These are phyloP conservation scores for Fusarium phyllophilum DNA, from an alignment of 2,329 filamentous ascomycete species.

Conservation along the genomic window DNA sequence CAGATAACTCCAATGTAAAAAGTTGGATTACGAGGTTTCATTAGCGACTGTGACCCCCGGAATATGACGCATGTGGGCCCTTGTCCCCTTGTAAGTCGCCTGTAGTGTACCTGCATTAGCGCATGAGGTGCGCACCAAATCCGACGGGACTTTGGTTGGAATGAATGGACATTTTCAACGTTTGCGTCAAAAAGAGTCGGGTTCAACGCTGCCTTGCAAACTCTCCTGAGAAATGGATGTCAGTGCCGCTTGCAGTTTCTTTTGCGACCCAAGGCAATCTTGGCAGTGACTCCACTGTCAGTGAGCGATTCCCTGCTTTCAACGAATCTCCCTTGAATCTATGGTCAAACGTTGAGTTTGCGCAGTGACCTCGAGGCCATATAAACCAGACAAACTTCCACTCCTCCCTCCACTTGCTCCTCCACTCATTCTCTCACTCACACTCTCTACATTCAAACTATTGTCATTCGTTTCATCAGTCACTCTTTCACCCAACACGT, in stretches of 20 bases:
- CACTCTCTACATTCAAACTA: neutral
- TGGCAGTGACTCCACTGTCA: constrained; percentile 5
- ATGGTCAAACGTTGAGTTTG: neutral
- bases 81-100: neutral
- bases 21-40: constrained; percentile 15
- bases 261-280: neutral
- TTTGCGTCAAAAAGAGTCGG: neutral
- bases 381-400: constrained; percentile 14
- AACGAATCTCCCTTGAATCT: neutral
- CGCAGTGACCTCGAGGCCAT: neutral
- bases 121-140: neutral
- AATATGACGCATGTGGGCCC: constrained; percentile 26
- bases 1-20: constrained; percentile 2
- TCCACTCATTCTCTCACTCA: neutral
- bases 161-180: constrained; percentile 4
- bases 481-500: constrained; percentile 1
- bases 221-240: neutral
- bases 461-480: constrained; percentile 2
- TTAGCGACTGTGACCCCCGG: constrained; percentile 24
- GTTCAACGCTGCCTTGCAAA: neutral
- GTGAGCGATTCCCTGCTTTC: neutral
- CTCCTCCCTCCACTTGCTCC: neutral
- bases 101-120: constrained; percentile 31
- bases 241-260: neutral
- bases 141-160: neutral